Evolutionary conservation across 2,329 filamentous ascomycete species (phyloP).

Genomic region (Coniochaeta ligniaria): DNA sequence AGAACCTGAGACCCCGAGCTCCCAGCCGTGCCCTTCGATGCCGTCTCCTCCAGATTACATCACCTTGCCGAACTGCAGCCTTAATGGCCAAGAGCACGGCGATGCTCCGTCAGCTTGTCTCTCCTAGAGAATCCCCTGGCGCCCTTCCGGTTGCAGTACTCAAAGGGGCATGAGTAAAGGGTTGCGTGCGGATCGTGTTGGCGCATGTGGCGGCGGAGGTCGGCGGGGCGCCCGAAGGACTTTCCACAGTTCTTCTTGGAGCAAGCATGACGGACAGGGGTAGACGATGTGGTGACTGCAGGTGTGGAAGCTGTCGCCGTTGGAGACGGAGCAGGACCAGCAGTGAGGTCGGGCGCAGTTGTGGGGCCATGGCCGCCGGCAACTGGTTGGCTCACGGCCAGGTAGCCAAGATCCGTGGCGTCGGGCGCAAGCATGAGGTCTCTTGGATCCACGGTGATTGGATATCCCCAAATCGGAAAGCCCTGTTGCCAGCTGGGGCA

Average conservation of each 20-base stretch:
- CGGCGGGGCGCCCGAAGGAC: background rate
- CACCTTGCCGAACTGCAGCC: background rate
- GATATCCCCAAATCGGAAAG: too few species aligned
- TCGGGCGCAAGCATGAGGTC: too few species aligned
- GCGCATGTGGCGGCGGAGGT: background rate
- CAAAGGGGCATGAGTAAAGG: background rate
- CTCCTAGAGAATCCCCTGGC: background rate
- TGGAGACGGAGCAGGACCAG: background rate
- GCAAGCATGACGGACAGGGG: background rate
- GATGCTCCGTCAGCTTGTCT: background rate
- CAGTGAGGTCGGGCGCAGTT: background rate
- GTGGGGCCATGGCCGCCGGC: background rate
- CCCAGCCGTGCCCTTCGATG: too few species aligned
- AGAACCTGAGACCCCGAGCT: too few species aligned
- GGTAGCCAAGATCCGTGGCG: too few species aligned
- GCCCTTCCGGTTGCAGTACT: background rate
- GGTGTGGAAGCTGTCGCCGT: background rate
- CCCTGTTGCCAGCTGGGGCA: background rate
- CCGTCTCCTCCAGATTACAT: background rate
- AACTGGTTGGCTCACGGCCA: background rate
- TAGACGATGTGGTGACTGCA: background rate
- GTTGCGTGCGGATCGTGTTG: background rate
- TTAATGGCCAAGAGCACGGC: background rate
- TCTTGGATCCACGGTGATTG: too few species aligned
- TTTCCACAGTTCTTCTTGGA: background rate